Percentiles rank a stretch among this genome's conserved stretches.
phyloP scores from a whole-genome alignment of 176 grass and related monocot species.

The Oropetium thomaeum region DNA sequence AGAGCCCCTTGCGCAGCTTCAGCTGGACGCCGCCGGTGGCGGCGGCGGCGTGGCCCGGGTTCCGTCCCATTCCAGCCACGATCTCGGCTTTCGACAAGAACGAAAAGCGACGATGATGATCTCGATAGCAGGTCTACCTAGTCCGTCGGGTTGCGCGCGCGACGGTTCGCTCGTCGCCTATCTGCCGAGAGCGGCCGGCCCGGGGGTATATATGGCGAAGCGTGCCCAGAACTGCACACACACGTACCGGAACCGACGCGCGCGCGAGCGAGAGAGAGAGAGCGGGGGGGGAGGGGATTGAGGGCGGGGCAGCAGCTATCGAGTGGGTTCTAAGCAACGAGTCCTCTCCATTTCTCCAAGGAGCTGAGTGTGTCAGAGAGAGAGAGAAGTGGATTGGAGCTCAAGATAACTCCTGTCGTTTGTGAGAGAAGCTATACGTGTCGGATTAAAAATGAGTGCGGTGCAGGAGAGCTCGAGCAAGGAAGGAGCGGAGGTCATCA shows the following conservation, averaged over 20 bases:
- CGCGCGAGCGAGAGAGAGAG: neutral
- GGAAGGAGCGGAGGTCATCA: no score
- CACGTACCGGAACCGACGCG: slow-evolving; percentile 30
- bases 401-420: slow-evolving; percentile 50
- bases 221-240: slow-evolving; percentile 53
- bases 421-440: slow-evolving; percentile 12
- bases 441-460: slow-evolving; percentile 35
- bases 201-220: slow-evolving; percentile 64
- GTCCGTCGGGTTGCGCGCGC: slow-evolving; percentile 5
- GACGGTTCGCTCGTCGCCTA: slow-evolving; percentile 34
- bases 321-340: slow-evolving; percentile 74
- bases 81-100: no score
- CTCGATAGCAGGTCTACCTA: slow-evolving; percentile 15
- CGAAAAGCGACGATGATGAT: no score
- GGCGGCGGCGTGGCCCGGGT: no score
- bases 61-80: slow-evolving; percentile 60
- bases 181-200: slow-evolving; percentile 27
- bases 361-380: neutral
- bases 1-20: slow-evolving; percentile 85
- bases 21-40: slow-evolving; percentile 60
- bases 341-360: no score
- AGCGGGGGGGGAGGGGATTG: neutral
- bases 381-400: slow-evolving; percentile 59
- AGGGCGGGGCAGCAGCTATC: slow-evolving; percentile 55
- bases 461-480: slow-evolving; percentile 3